A percentile compares a stretch with the other conserved stretches of the same genome.
phyloP scores from a whole-genome alignment of 768 basidiomycete genomes.

The Kwoniella sp. region DNA sequence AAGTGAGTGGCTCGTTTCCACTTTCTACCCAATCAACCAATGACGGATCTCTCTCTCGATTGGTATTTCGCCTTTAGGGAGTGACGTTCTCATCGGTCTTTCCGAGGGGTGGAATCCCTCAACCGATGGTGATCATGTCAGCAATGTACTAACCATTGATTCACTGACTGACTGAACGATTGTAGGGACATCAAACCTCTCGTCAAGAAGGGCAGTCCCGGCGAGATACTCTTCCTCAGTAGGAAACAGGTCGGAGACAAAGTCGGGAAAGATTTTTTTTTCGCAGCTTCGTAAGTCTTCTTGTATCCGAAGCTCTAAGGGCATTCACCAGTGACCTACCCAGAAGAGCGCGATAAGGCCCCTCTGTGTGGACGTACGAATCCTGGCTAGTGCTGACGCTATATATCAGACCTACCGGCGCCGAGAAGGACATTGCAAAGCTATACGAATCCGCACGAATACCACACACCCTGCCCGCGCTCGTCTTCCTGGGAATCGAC shows the following conservation, averaged over 20 bases:
- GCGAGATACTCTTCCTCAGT: conserved; percentile 66
- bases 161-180: neutral
- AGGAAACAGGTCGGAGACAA: conserved; percentile 73
- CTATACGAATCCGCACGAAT: conserved; percentile 57
- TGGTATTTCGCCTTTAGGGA: too few relatives aligned
- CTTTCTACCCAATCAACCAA: too few relatives aligned
- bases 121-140: too few relatives aligned
- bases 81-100: neutral
- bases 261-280: conserved; percentile 28
- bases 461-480: conserved; percentile 31
- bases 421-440: conserved; percentile 49
- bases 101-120: conserved; percentile 37
- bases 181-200: conserved; percentile 57
- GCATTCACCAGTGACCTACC: too few relatives aligned
- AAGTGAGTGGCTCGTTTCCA: conserved; percentile 61
- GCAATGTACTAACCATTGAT: conserved; percentile 54
- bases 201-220: conserved; percentile 61
- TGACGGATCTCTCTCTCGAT: too few relatives aligned
- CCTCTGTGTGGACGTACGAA: too few relatives aligned
- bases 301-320: too few relatives aligned
- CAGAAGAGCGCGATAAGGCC: too few relatives aligned
- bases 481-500: conserved; percentile 55
- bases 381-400: too few relatives aligned
- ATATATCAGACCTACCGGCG: conserved; percentile 5
- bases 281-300: conserved; percentile 36